Base-by-base conservation (phyloP, 2,329 filamentous ascomycete genomes). In the Botryosphaeria agaves region DNA sequence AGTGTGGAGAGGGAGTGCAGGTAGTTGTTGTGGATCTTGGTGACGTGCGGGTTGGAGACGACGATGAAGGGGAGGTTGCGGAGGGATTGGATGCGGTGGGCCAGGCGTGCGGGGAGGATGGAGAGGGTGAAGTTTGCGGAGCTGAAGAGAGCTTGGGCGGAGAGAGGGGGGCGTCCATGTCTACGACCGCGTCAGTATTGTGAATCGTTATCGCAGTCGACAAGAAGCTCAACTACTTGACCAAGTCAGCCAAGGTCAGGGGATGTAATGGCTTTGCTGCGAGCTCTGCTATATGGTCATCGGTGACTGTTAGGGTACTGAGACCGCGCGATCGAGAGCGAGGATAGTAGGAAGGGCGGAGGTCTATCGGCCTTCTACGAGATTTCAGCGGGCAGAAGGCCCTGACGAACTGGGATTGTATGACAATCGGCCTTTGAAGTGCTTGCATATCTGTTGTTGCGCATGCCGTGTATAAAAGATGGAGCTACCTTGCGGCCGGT, bases 41-140 rank as follows among this genome's bases (percentile, higher is more conserved):
- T 80, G 42, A 98, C 84, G 50, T 94, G 83, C 1, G 84, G 82
- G 50, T 98, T 95, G n/a, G 87, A 85, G 16, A 98, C 89, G 32
- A 98, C 87, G 39, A 98, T 95, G 55, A 87, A 98, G 0, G 89
- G 89, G 6, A 98, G 71, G 49, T 92, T 93, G 38, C 85, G 77
- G 12, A 98, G 64, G 26, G 84, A 83, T 52, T 93, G 81, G 39
- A 98, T 92, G 33, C 89, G 82, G 51, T 91, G 83, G 16, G 89
- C 89, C 16, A 98, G 74, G 21, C 89, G 82, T 29, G 89, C 80
- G 9, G 89, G 89, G 7, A 95, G 74, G 31, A 94, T 78, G 17
- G 77, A 81, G 40, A 95, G 76, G 8, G 89, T 92, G 59, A 95
- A 95, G 59, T 94, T 93, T 38, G 89, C 89, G 2, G 85, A 94